phyloP scores from a whole-genome alignment of 345 rosid genomes.

The Rhodomyrtus tomentosa region DNA sequence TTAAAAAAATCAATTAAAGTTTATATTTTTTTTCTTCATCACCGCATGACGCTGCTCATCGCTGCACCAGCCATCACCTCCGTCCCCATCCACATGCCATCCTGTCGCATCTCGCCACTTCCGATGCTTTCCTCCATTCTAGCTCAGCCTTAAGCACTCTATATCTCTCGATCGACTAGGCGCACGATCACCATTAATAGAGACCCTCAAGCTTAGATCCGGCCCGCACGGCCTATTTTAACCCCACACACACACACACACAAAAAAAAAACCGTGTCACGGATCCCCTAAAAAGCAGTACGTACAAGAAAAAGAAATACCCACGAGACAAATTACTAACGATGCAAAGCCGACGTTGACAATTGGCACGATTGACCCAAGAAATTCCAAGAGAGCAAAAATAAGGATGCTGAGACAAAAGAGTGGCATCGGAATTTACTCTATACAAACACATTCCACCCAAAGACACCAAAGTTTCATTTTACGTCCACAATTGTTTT shows the following conservation, averaged over 20 bases:
- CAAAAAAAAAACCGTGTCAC: neutral
- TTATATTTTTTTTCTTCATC: neutral
- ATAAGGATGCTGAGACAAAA: neutral
- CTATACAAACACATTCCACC: neutral
- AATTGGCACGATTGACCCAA: neutral
- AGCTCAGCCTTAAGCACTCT: too few species aligned
- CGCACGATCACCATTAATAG: too few species aligned
- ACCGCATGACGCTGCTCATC: neutral
- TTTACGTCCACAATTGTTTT: neutral
- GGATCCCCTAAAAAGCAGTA: too few species aligned
- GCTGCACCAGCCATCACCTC: neutral
- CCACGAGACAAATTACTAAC: too few species aligned
- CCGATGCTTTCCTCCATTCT: neutral
- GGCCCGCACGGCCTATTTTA: neutral
- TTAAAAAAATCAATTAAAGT: neutral
- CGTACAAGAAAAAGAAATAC: too few species aligned
- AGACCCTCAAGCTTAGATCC: neutral
- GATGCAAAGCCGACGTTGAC: neutral
- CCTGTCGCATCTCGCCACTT: neutral
- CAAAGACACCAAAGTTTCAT: neutral
- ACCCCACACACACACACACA: too few species aligned
- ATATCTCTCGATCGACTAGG: neutral
- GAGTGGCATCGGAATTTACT: neutral
- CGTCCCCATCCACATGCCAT: neutral
- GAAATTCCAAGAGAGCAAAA: neutral